Evolutionary conservation across 2,329 filamentous ascomycete species (phyloP), one percentile per base, ranked within the genome.

Genomic region (Colletotrichum tamarilloi): DNA sequence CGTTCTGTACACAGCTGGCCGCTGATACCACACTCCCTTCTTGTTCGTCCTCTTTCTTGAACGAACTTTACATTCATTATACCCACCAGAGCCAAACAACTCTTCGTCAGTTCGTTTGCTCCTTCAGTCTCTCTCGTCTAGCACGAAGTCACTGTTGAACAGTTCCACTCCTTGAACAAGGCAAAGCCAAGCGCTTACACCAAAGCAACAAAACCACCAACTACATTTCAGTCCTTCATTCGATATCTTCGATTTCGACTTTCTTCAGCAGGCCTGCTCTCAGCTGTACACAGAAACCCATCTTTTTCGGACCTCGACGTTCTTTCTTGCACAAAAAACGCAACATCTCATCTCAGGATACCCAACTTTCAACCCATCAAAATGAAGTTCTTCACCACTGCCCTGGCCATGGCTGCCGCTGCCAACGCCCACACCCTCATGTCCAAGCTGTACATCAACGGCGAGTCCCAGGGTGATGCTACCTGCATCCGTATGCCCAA

Each of bases 401-500:
- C 80, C 12, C 75, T 85, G 60, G 81, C 79, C 66, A 74, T 88
- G 52, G 82, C 83, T 65, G 77, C 81, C 16, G 74, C 79, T n/a
- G 82, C 81, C 26, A 80, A 79, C 60, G 89, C 89, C 55, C 92
- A 94, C 78, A 92, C 91, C 6, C 80, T 89, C 62, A 89, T 93
- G 79, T 92, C 91, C 1, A 92, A 88, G 4, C 83, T 93, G 62
- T 91, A 88, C 76, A 82, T 94, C 76, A 85, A 93, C 77, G 88
- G 88, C 72, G 82, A 87, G 60, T 87, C 88, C 77, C 91, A 94
- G 81, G 93, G 93, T 74, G 91, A 93, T 78, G 93, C 90, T 35
- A 92, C 91, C 30, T 94, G 92, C 77, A 87, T 95, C 63, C 91
- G 93, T 55, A 92, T 93, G 88, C 89, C 89, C 67, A 85, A 82